These are phyloP conservation scores for Colletotrichum somersetense DNA, from an alignment of 2,329 filamentous ascomycete species.

Conservation along the genomic window DNA sequence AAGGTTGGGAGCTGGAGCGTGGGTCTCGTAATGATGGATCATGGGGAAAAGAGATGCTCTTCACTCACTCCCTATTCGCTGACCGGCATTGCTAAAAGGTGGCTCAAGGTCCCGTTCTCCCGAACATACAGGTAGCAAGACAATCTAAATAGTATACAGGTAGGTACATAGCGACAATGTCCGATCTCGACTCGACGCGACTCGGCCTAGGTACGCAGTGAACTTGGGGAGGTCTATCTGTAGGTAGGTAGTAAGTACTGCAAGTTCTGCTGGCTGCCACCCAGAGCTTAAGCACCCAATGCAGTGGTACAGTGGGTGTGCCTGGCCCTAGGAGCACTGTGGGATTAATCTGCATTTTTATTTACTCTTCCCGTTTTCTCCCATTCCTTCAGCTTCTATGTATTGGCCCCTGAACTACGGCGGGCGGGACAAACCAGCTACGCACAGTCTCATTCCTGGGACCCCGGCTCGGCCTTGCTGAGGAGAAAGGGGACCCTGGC, in stretches of 20 bases:
- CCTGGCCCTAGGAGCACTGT: constrained; percentile 1
- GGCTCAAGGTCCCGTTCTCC: background rate
- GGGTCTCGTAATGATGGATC: constrained; percentile 39
- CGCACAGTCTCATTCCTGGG: constrained; percentile 31
- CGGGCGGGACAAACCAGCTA: constrained; percentile 28
- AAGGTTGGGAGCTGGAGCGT: constrained; percentile 18
- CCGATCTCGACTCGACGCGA: background rate
- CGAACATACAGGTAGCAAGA: background rate
- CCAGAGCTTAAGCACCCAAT: background rate
- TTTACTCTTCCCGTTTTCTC: background rate
- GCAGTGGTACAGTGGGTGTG: constrained; percentile 4
- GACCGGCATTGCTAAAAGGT: background rate
- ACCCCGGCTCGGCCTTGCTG: constrained; percentile 15
- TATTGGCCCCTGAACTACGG: constrained; percentile 32
- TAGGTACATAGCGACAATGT: background rate
- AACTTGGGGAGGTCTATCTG: background rate
- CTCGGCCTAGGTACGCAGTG: background rate
- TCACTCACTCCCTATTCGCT: background rate
- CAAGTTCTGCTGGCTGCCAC: background rate
- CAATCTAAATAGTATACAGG: background rate
- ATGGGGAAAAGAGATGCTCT: constrained; percentile 13
- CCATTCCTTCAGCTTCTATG: constrained; percentile 13
- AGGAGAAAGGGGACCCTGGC: constrained; percentile 33
- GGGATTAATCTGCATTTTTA: background rate
- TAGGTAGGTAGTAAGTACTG: background rate